Conservation (phyloP, 805 yeast genomes). For the Ascoidea rubescens region DNA sequence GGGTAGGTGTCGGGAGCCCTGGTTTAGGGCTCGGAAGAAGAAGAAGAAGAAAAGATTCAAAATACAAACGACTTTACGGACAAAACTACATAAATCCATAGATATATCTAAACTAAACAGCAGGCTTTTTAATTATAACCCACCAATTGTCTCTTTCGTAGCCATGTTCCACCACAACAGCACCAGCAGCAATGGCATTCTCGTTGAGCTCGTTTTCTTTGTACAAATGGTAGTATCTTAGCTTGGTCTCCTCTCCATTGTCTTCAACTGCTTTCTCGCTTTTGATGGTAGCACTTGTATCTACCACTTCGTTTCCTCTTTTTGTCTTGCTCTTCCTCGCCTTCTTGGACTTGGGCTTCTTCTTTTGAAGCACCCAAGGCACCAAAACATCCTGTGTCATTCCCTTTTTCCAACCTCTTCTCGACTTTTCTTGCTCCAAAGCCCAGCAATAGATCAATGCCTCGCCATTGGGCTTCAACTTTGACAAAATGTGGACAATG, state of each 20-base stretch:
- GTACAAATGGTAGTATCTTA: slow-evolving; percentile 83
- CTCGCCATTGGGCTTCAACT: slow-evolving; percentile 44
- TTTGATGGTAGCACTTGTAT: slow-evolving; percentile 3
- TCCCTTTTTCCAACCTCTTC: slow-evolving; percentile 85
- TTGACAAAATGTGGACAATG: slow-evolving; percentile 49
- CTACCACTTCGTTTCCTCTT: neutral
- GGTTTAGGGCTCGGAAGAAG: too few relatives aligned
- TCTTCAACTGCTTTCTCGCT: slow-evolving; percentile 13
- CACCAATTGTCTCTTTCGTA: slow-evolving; percentile 97
- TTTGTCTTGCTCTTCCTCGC: slow-evolving; percentile 14
- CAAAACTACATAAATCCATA: too few relatives aligned
- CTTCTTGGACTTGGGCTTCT: slow-evolving; percentile 26
- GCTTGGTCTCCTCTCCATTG: slow-evolving; percentile 36
- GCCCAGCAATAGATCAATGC: slow-evolving; percentile 95
- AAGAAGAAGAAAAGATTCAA: too few relatives aligned
- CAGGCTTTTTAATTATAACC: slow-evolving; percentile 29
- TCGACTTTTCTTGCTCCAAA: slow-evolving; percentile 71
- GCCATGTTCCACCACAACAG: slow-evolving; percentile 50
- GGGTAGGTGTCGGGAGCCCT: too few relatives aligned
- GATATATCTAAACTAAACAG: too few relatives aligned
- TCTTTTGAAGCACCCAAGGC: slow-evolving; percentile 78
- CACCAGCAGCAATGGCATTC: slow-evolving; percentile 64
- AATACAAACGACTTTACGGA: too few relatives aligned
- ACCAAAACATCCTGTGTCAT: slow-evolving; percentile 89
- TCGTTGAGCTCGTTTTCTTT: slow-evolving; percentile 68